Percentiles rank a stretch among this genome's conserved stretches.
Evolutionary conservation across 495 filamentous ascomycete genomes (phyloP).

Genomic region (Penicillium angulare): DNA sequence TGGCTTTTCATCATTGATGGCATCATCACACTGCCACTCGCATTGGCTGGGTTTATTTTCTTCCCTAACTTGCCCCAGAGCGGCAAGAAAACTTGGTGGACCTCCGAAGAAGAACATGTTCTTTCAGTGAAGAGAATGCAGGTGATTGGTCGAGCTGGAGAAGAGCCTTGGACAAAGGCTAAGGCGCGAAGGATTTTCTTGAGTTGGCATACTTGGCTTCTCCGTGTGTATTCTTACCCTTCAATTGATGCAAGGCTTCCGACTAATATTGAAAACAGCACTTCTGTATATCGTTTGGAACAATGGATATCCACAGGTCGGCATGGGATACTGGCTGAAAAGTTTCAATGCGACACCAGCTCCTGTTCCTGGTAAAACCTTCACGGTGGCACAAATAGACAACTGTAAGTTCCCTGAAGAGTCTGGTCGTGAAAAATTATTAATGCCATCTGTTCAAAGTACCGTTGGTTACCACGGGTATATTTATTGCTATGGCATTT

Average conservation of each 20-base stretch:
- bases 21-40: conserved; percentile 40
- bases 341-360: conserved; percentile 26
- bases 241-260: neutral
- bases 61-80: conserved; percentile 41
- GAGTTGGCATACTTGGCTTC: conserved; percentile 29
- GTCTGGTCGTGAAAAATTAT: neutral
- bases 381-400: conserved; percentile 20
- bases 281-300: conserved; percentile 25
- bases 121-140: conserved; percentile 26
- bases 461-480: conserved; percentile 20
- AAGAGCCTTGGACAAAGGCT: conserved; percentile 21
- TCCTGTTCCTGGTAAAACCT: conserved; percentile 23
- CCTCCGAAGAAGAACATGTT: conserved; percentile 20
- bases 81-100: conserved; percentile 28
- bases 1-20: conserved; percentile 40
- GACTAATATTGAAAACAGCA: conserved; percentile 6
- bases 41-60: conserved; percentile 51
- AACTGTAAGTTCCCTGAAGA: conserved; percentile 11
- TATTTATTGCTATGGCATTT: conserved; percentile 33
- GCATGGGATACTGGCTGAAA: conserved; percentile 26
- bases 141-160: conserved; percentile 19
- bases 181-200: conserved; percentile 22
- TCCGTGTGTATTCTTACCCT: conserved; percentile 15
- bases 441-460: conserved; percentile 6
- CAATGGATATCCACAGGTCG: conserved; percentile 18